These are phyloP conservation scores for Omphalea diandra DNA, from an alignment of 441 rosid genomes.

Conservation along the genomic window DNA sequence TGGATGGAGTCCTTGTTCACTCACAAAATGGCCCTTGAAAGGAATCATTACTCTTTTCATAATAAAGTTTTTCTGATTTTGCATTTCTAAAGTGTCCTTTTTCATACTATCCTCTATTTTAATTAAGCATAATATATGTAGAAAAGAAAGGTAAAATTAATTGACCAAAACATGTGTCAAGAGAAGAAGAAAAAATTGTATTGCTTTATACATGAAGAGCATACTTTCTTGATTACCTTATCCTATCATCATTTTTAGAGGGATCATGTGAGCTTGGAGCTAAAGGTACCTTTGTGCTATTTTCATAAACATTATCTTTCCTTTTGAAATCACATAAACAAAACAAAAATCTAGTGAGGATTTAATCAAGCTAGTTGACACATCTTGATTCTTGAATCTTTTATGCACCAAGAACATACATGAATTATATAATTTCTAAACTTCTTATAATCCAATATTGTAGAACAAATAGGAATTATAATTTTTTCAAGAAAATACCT, in stretches of 20 bases:
- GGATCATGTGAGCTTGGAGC: slow-evolving; percentile 24
- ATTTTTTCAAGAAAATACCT: slow-evolving; percentile 33
- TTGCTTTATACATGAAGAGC: background rate
- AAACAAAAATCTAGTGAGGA: slow-evolving; percentile 68
- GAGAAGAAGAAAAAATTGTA: no score
- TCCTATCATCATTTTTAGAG: slow-evolving; percentile 31
- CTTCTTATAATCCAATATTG: no score
- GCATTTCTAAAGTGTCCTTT: slow-evolving; percentile 35
- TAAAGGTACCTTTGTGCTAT: slow-evolving; percentile 44
- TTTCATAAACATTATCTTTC: slow-evolving; percentile 47
- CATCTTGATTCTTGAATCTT: slow-evolving; percentile 50
- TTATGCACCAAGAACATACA: slow-evolving; percentile 21
- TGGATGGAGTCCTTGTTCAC: slow-evolving; percentile 30
- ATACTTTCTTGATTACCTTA: slow-evolving; percentile 39
- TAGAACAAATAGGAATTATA: background rate
- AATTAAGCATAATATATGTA: background rate
- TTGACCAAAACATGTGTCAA: no score
- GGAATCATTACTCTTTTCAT: slow-evolving; percentile 28
- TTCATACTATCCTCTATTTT: slow-evolving; percentile 23
- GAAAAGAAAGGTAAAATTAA: background rate
- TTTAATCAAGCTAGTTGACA: slow-evolving; percentile 46
- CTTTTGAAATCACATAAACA: slow-evolving; percentile 65
- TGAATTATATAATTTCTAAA: background rate
- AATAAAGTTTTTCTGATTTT: slow-evolving; percentile 32
- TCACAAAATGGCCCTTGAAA: slow-evolving; percentile 21